These are phyloP conservation scores for Dendrobium chrysotoxum DNA, from an alignment of 106 monocot species.

Conservation along the genomic window DNA sequence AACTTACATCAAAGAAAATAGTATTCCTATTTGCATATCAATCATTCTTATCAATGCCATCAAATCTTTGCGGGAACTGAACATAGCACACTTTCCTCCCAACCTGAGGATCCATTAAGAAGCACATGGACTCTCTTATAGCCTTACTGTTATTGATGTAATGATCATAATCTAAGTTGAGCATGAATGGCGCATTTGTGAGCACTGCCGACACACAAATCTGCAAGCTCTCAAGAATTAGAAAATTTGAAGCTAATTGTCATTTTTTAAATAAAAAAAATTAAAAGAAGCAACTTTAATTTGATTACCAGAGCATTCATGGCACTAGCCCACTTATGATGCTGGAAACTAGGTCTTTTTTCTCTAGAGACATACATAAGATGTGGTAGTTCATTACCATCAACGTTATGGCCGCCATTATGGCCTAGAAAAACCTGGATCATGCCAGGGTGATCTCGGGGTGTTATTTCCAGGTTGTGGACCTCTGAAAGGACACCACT, in stretches of 20 bases:
- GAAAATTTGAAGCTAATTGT: not conserved
- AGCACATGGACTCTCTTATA: conserved; percentile 94
- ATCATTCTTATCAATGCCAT: conserved; percentile 80
- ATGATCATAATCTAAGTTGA: conserved; percentile 90
- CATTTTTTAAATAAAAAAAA: not conserved
- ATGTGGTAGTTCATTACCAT: conserved; percentile 85
- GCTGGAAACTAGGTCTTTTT: conserved; percentile 91
- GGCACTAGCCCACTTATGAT: conserved; percentile 98
- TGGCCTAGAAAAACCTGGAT: conserved; percentile 97
- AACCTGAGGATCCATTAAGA: conserved; percentile 89
- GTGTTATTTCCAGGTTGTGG: conserved; percentile 96
- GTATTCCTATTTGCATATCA: conserved; percentile 95
- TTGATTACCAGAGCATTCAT: conserved; percentile 86
- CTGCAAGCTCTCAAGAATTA: conserved; percentile 20
- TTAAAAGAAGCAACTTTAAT: not conserved
- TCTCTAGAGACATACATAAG: conserved; percentile 96
- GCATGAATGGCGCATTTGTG: conserved; percentile 96
- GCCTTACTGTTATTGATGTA: conserved; percentile 98
- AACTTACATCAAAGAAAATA: conserved; percentile 86
- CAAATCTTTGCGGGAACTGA: conserved; percentile 95
- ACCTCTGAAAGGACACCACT: no score
- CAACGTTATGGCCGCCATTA: conserved; percentile 76
- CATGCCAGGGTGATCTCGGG: conserved; percentile 93
- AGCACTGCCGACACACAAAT: conserved; percentile 88
- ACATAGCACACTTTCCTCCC: conserved; percentile 84